phyloP scores from a whole-genome alignment of 2,329 filamentous ascomycete species.

The Metarhizium sp. region DNA sequence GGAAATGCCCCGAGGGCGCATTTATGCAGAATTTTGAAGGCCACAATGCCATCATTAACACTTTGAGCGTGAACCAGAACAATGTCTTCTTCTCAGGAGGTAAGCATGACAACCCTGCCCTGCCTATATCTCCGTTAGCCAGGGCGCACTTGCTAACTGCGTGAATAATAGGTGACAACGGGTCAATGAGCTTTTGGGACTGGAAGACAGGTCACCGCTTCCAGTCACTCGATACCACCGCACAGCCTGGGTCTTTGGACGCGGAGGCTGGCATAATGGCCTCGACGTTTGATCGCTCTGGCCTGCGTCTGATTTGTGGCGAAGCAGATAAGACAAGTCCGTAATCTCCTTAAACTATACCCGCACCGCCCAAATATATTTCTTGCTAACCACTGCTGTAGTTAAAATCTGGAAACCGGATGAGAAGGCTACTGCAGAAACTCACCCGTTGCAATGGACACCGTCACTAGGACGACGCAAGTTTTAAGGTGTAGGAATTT shows the following conservation, averaged over 20 bases:
- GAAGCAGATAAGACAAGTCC: slow-evolving; percentile 91
- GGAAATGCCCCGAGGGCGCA: slow-evolving; percentile 95
- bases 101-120: slow-evolving; percentile 13
- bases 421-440: slow-evolving; percentile 80
- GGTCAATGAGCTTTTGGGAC: slow-evolving; percentile 96
- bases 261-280: slow-evolving; percentile 94
- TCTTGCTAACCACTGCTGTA: slow-evolving; percentile 44
- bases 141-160: neutral
- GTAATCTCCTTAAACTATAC: slow-evolving; percentile 14
- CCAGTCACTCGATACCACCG: slow-evolving; percentile 81
- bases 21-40: slow-evolving; percentile 99
- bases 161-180: slow-evolving; percentile 58
- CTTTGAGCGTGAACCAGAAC: slow-evolving; percentile 84
- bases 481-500: slow-evolving; percentile 36
- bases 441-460: slow-evolving; percentile 88
- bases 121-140: neutral
- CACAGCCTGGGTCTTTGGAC: slow-evolving; percentile 87
- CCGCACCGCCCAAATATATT: slow-evolving; percentile 17
- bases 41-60: slow-evolving; percentile 95
- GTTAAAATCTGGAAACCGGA: slow-evolving; percentile 97
- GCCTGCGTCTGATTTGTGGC: slow-evolving; percentile 80
- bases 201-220: slow-evolving; percentile 96
- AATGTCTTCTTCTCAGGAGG: slow-evolving; percentile 90
- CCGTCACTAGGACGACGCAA: slow-evolving; percentile 71
- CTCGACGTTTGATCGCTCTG: slow-evolving; percentile 84